phyloP scores from a whole-genome alignment of 495 filamentous ascomycete species.

The Amniculicola lignicola region DNA sequence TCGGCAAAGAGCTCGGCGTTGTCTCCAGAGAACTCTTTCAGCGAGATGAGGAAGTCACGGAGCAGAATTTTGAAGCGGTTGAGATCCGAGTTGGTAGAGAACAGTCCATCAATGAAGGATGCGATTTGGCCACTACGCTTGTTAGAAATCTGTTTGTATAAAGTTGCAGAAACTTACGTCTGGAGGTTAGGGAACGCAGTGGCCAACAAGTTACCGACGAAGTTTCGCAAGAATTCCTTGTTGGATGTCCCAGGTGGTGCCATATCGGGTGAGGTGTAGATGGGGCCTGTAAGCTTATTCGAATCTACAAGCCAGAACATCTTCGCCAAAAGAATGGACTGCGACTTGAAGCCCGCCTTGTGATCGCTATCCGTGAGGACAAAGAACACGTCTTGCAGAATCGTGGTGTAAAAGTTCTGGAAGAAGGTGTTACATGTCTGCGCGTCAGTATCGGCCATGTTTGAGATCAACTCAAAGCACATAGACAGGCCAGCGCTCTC shows the following conservation, averaged over 20 bases:
- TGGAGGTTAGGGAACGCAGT: conserved; percentile 94
- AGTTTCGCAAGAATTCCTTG: conserved; percentile 81
- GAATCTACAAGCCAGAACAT: conserved; percentile 91
- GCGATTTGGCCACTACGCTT: conserved; percentile 71
- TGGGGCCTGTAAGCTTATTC: conserved; percentile 85
- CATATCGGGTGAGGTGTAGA: conserved; percentile 72
- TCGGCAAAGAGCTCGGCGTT: conserved; percentile 94
- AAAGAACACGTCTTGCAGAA: conserved; percentile 97
- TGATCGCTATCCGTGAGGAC: conserved; percentile 96
- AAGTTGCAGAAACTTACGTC: conserved; percentile 69
- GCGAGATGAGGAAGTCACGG: conserved; percentile 92
- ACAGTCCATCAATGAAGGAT: conserved; percentile 81
- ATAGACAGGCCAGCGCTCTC: conserved; percentile 97
- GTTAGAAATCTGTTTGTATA: conserved; percentile 30
- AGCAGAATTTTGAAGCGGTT: conserved; percentile 89
- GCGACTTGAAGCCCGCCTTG: conserved; percentile 97
- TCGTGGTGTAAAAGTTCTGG: conserved; percentile 90
- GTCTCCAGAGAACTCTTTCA: conserved; percentile 91
- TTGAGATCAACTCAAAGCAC: conserved; percentile 96
- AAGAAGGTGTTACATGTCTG: conserved; percentile 91
- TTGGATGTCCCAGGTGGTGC: conserved; percentile 80
- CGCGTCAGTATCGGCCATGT: conserved; percentile 88
- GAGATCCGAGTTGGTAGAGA: conserved; percentile 74
- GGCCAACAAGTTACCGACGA: conserved; percentile 78
- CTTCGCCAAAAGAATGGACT: conserved; percentile 85